phyloP scores from a whole-genome alignment of 345 rosid genomes.

The Eucalyptus leucophloia region DNA sequence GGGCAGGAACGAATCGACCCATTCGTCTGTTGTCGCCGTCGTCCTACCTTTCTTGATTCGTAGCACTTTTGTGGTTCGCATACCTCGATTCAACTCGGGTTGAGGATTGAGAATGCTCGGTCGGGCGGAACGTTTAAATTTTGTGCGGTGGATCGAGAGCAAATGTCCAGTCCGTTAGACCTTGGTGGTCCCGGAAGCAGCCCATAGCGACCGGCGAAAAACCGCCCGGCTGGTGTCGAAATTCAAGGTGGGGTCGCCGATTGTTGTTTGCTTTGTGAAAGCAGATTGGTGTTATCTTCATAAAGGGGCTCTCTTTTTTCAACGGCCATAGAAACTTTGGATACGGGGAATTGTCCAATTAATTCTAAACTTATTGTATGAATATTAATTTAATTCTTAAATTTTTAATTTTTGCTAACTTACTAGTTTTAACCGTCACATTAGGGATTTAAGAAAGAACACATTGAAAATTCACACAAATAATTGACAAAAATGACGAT shows the following conservation, averaged over 20 bases:
- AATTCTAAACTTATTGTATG: accelerated
- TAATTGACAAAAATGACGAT: accelerated
- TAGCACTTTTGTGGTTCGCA: background rate
- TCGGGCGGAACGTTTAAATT: background rate
- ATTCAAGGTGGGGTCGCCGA: background rate
- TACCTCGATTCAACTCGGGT: background rate
- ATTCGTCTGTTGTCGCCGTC: accelerated
- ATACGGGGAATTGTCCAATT: accelerated
- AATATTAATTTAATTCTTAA: accelerated
- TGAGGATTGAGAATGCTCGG: background rate
- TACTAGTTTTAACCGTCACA: background rate
- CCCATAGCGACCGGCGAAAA: background rate
- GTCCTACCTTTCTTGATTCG: background rate
- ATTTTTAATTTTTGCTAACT: accelerated
- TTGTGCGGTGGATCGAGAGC: background rate
- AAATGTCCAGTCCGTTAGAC: background rate
- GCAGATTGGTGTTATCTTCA: background rate
- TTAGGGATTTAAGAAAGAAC: too few relatives aligned
- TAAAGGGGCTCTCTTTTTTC: too few relatives aligned
- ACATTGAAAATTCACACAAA: too few relatives aligned
- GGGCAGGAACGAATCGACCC: too few relatives aligned
- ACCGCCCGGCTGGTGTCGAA: background rate
- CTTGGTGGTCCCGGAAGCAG: background rate
- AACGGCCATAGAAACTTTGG: background rate
- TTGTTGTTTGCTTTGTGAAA: background rate